Base-by-base conservation (phyloP, 768 basidiomycete genomes). In the Leccinum incarnatum region DNA sequence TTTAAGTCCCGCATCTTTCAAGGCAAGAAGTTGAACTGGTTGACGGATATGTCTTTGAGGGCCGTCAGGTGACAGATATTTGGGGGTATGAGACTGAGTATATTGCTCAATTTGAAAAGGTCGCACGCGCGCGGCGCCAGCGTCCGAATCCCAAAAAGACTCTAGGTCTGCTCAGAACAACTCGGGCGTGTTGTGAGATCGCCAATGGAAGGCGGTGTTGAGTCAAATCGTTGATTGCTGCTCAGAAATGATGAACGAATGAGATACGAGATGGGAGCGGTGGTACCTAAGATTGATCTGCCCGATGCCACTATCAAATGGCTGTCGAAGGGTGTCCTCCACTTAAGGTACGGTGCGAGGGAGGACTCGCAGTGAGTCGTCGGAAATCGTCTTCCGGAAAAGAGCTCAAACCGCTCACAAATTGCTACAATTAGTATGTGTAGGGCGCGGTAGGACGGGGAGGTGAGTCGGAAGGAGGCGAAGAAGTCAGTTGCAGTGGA, bases 11-110 rank as follows among this genome's bases (percentile, higher is more conserved):
- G 9, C 30, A 91, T 79, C 66, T 91, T 87, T 6, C 84, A 79
- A 14, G 89, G 89, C 0, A 91, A 69, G 68, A 81, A 87, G 55
- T 68, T 64, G 2, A 91, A 71, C 32, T 72, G 69, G 68, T 91
- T 91, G 54, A 78, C 76, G 0, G 85, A 8, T 8, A 77, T 4
- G 91, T 85, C 81, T 51, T 76, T 75, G 2, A 91, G 78, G 51
- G 80, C 79, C 9, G 66, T 74, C 17, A 91, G 75, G 7, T 74
- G 74, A 19, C 71, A 75, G 36, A 91, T 85, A 53, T 87, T 86
- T 0, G 88, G 82, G 2, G 89, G 67, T 27, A 27, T 27, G 27
- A 27, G 27, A 27, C 27, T 27, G 27, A 27, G 7, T 1, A 8
- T 65, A 65, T 92, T 92, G 5, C 72, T 72, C 3, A 86, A 89